These are phyloP conservation scores for Pseudopyrenochaeta lycopersici DNA, from an alignment of 2,329 filamentous ascomycete genomes.

Conservation along the genomic window DNA sequence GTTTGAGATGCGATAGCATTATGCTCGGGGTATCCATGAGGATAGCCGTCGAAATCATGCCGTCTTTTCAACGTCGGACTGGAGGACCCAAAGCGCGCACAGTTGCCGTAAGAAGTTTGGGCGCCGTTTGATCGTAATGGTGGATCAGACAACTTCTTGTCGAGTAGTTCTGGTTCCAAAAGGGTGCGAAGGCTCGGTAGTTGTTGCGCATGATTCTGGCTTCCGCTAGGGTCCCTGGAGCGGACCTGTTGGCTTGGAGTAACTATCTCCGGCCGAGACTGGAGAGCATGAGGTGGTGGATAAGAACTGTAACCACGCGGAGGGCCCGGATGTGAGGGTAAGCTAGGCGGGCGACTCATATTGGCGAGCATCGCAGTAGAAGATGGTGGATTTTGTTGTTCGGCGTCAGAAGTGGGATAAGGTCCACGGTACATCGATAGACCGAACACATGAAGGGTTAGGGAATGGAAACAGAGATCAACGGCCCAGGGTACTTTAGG, in stretches of 20 bases:
- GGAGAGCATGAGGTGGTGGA: constrained; percentile 33
- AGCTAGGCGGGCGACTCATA: constrained; percentile 85
- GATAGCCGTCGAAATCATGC: constrained; percentile 44
- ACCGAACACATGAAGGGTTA: constrained; percentile 43
- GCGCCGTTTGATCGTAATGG: constrained; percentile 29
- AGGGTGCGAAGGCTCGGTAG: constrained; percentile 50
- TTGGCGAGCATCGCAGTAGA: constrained; percentile 61
- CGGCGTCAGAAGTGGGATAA: constrained; percentile 38
- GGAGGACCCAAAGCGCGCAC: constrained; percentile 39
- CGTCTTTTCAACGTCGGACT: constrained; percentile 49
- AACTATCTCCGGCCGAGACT: constrained; percentile 37
- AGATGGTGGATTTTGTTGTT: constrained; percentile 32
- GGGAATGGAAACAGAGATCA: constrained; percentile 41
- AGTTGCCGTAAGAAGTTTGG: constrained; percentile 24
- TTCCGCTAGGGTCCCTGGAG: constrained; percentile 34
- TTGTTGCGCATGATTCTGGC: constrained; percentile 42
- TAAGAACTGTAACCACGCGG: constrained; percentile 40
- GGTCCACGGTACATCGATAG: constrained; percentile 42
- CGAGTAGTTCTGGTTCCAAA: constrained; percentile 47
- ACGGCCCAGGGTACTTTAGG: constrained; percentile 30
- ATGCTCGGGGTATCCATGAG: constrained; percentile 34
- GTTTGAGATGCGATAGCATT: constrained; percentile 40
- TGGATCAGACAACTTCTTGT: constrained; percentile 39
- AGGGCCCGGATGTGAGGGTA: constrained; percentile 74
- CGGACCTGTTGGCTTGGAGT: constrained; percentile 34